Evolutionary conservation across 2,329 filamentous ascomycete genomes (phyloP), one percentile per base, ranked within the genome.

Genomic region (Pseudophaeomoniella oleicola): DNA sequence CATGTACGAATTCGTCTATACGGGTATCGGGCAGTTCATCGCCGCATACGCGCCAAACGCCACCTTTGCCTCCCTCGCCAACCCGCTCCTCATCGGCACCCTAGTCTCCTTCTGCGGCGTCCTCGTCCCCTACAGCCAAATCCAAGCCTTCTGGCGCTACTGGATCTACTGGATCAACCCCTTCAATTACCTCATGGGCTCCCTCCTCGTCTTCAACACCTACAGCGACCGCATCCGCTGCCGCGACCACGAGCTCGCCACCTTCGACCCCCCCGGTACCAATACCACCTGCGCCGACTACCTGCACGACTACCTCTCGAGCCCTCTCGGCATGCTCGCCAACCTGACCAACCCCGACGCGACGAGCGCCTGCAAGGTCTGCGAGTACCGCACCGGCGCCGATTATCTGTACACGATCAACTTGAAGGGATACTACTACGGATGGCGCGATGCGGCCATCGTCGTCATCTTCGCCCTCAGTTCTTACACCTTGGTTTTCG

Each of bases 11-110:
- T 57, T 85, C 14, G 80, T 84, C 60, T 71, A 76, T 53, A 71
- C 67, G 14, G 74, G 65, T 43, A 85, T 77, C 72, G 82, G 79
- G 11, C 81, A 84, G 53, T 85, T 79, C 73, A 80, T 87, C 44
- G 79, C 76, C 38, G 81, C 83, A 0, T 84, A 83, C 51, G 78
- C 81, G 0, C 80, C 58, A 27, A 64, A 64, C 42, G 58, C 81
- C 0, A 74, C 66, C 37, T 83, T 84, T 52, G 81, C 78, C 0
- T 74, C 81, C 35, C 80, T 84, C 41, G 72, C 72, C 32, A 82
- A 84, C 49, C 79, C 79, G 0, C 76, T 84, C 58, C 78, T 84
- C 63, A 78, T 84, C 56, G 72, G 81, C 50, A 71, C 78, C 55
- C 77, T 82, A 43, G 66, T 67, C 10, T 57, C 79, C 2, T 83